Evolutionary conservation across 1,284 basidiomycete species (phyloP), one percentile per base, ranked within the genome.

Genomic region (Schizophyllum commune): DNA sequence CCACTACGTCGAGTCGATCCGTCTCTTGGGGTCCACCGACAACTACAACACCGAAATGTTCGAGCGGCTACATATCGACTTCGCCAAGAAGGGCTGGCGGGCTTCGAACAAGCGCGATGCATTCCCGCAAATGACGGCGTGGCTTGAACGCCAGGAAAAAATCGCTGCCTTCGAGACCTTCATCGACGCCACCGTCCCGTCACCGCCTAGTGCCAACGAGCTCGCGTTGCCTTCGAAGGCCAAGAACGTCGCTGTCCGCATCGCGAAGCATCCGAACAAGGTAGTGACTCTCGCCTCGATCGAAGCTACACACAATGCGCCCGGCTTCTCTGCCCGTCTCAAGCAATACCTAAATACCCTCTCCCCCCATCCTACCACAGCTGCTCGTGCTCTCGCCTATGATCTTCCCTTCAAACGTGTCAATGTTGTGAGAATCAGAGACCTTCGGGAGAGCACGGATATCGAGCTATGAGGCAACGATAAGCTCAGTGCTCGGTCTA

Each of bases 41-140:
- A 67, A 70, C 9, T 74, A 66, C 63, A 75, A 75, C 59, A 75
- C 72, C 0, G 70, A 74, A 61, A 63, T 62, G 17, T 65, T 64
- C 2, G 68, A 73, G 58, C 63, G 64, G 7, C 61, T 67, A 19
- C 72, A 69, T 54, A 68, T 70, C 20, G 67, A 69, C 55, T 62
- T 72, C 33, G 62, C 64, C 0, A 69, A 69, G 51, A 62, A 60
- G 32, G 61, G 58, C 8, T 72, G 69, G 56, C 62, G 65, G 0
- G 66, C 69, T 0, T 69, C 65, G 52, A 71, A 70, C 59, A 65
- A 65, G 15, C 63, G 63, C 1, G 69, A 71, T 33, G 68, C 68
- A 19, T 55, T 63, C 1, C 62, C 64, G 22, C 71, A 72, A 52
- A 71, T 70, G 68, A 60, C 65, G 2, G 54, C 63, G 9, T 71